phyloP scores from a whole-genome alignment of 495 filamentous ascomycete genomes.

The Xylaria castorea region DNA sequence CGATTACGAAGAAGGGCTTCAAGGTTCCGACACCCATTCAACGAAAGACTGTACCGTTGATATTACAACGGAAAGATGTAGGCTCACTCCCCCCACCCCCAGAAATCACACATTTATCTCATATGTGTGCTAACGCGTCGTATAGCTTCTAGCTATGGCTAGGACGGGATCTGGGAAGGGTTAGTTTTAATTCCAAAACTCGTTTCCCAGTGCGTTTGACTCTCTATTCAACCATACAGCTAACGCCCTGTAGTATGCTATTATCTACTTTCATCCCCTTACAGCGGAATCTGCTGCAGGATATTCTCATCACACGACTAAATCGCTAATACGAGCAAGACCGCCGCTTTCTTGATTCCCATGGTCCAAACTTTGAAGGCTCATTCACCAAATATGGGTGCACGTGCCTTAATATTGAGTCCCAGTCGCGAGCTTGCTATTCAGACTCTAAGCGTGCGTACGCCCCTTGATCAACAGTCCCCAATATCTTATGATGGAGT shows the following conservation, averaged over 20 bases:
- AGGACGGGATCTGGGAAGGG: conserved; percentile 92
- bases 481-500: background rate
- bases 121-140: background rate
- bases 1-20: conserved; percentile 92
- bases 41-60: conserved; percentile 90
- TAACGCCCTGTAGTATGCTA: conserved; percentile 12
- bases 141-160: conserved; percentile 90
- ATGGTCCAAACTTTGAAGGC: conserved; percentile 93
- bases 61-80: conserved; percentile 44
- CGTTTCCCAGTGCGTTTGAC: too few species aligned
- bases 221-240: background rate
- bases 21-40: conserved; percentile 96
- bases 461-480: background rate
- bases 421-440: conserved; percentile 91
- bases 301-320: background rate
- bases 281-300: background rate
- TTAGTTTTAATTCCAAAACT: background rate
- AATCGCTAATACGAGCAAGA: conserved; percentile 41
- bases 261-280: background rate
- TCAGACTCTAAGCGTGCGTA: conserved; percentile 72
- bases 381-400: conserved; percentile 86
- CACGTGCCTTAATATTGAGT: conserved; percentile 84
- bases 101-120: background rate
- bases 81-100: background rate
- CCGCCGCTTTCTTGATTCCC: conserved; percentile 95